A percentile compares a stretch with the other conserved stretches of the same genome.
These are phyloP conservation scores for Hymenoscyphus linearis DNA, from an alignment of 2,329 filamentous ascomycete genomes.

Conservation along the genomic window DNA sequence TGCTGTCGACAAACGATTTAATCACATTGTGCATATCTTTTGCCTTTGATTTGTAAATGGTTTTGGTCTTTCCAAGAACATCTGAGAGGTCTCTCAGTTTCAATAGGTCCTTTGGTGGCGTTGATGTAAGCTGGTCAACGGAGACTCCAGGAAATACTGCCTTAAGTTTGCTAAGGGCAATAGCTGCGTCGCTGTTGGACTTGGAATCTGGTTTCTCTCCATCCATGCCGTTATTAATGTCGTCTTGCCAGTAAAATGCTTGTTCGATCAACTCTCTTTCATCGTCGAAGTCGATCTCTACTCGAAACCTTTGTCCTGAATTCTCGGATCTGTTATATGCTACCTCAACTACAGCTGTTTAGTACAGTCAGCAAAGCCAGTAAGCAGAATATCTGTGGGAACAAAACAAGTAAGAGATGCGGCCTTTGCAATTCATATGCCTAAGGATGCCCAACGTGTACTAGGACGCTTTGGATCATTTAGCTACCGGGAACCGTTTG, in stretches of 20 bases:
- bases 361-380: background rate
- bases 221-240: conserved; percentile 20
- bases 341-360: conserved; percentile 31
- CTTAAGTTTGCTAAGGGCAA: conserved; percentile 40
- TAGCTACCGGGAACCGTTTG: too few species aligned
- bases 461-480: too few species aligned
- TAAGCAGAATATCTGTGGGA: too few species aligned
- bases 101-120: conserved; percentile 34
- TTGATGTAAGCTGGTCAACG: conserved; percentile 26
- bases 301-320: conserved; percentile 33
- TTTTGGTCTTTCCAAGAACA: conserved; percentile 1
- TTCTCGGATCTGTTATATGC: conserved; percentile 38
- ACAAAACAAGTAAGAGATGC: too few species aligned
- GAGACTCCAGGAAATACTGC: background rate
- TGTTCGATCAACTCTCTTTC: conserved; percentile 18
- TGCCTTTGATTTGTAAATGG: background rate
- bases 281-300: conserved; percentile 34
- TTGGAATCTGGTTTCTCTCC: conserved; percentile 33
- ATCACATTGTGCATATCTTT: conserved; percentile 8
- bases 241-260: conserved; percentile 8
- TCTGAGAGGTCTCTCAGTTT: conserved; percentile 33
- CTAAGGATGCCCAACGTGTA: too few species aligned
- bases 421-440: too few species aligned
- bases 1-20: conserved; percentile 14
- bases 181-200: conserved; percentile 18